Evolutionary conservation across 179 eudicot genomes (phyloP).

Genomic region (Beta lomatogona): DNA sequence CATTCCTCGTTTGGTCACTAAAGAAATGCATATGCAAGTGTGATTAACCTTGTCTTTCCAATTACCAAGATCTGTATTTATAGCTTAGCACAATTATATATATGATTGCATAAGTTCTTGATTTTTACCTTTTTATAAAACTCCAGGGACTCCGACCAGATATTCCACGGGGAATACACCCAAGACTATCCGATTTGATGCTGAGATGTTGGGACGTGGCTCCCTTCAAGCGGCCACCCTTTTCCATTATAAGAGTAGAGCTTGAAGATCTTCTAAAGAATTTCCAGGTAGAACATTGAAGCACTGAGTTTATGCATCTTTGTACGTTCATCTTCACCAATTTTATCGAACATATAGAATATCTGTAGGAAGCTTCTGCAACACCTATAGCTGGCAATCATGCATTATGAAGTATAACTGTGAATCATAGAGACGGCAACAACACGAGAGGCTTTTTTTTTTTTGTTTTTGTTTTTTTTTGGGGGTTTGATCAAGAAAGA

Average conservation of each 20-base stretch:
- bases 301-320: background rate
- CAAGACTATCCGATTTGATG: constrained; percentile 70
- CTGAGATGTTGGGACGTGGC: constrained; percentile 73
- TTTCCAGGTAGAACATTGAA: constrained; percentile 43
- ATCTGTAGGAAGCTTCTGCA: constrained; percentile 28
- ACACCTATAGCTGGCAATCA: constrained; percentile 17
- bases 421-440: constrained; percentile 32
- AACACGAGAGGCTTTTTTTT: constrained; percentile 13
- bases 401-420: background rate
- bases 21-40: background rate
- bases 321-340: background rate
- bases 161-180: constrained; percentile 67
- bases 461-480: constrained; percentile 10
- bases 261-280: constrained; percentile 65
- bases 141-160: constrained; percentile 83
- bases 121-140: background rate
- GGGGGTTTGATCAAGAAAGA: background rate
- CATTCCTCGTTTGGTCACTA: background rate
- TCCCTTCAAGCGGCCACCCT: constrained; percentile 66
- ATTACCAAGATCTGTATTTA: background rate
- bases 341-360: background rate
- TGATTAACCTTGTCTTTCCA: background rate
- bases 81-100: background rate
- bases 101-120: background rate
- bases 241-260: constrained; percentile 59